Evolutionary conservation across 306 rosid genomes (phyloP), one percentile per base, ranked within the genome.

Genomic region (Cicer cuneatum): DNA sequence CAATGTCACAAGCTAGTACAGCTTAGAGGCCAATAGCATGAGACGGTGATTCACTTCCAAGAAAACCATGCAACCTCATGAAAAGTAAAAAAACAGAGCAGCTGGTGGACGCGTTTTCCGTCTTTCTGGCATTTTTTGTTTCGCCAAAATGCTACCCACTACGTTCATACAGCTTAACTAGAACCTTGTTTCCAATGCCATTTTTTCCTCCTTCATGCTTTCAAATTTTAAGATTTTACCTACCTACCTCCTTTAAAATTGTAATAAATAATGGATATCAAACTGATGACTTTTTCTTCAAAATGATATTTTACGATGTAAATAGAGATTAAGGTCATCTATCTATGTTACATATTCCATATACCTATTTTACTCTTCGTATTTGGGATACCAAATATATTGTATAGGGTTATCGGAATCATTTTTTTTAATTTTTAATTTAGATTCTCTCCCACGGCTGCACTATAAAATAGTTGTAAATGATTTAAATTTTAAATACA

Each of bases 51-150:
- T 42, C 63, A 14, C 33, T 58, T 59, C n/a, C 7, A 16, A 59
- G 61, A 59, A 42, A 49, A 9, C 54, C 16, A 65, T 52, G 58
- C 6, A 52, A 49, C 9, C 40, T 47, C 51, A 60, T 68, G 35
- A 64, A 72, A 57, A 43, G 48, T 38, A 8, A 68, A 42, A 42
- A 40, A 75, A 71, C 35, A 40, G 7, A 47, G 16, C 18, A 42
- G 69, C 74, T 56, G 77, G 15, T 16, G 40, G 71, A 82, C 81
- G 85, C 88, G 85, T 77, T 84, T 83, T 74, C 19, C 47, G 35
- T 73, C 69, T 45, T 56, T 71, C 67, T 54, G 71, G 16, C 49
- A 21, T 9, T 56, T 76, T 48, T 14, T 72, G 35, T 35, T 61
- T 41, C 67, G 49, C 53, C 19, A 74, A 46, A 69, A 57, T 68